Base-by-base conservation (phyloP, 2,329 filamentous ascomycete species). In the Cadophora luteo-olivacea region DNA sequence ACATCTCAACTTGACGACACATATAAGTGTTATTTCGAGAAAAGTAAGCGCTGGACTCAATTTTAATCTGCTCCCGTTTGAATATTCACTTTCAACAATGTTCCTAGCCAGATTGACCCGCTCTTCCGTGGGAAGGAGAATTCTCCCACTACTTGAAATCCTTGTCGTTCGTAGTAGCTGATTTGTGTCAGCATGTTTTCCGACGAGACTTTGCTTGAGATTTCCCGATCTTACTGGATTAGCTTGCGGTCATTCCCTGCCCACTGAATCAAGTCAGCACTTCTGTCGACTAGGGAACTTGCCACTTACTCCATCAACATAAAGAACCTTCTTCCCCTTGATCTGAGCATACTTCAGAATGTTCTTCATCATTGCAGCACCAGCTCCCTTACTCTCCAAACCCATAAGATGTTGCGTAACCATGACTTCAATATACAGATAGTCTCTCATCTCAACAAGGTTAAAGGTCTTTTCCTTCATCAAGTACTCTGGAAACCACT, bases 371-470 rank as follows among this genome's bases (percentile, higher is more conserved):
- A 61, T 19, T 2, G 38, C 38, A 9, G n/a, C 38, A n/a, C 60
- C 60, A 48, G 38, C 33, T 6, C 60, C 38, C 14, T 32, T 45
- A 9, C 41, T 19, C n/a, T 14, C 32, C 3, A 22, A 19, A 14
- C 41, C 41, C 22, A 38, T 49, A 14, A 38, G 38, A 32, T 62
- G 25, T 49, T 62, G 38, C 9, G 60, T 19, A 4, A 62, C 29
- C 60, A 62, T 62, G 25, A 62, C 60, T 49, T 49, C 60, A 8
- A 62, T 6, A 62, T 62, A 62, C 16, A 49, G 11, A n/a, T 29
- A 29, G 24, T 51, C 22, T 16, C 32, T 33, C 4, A n/a, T n/a
- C 5, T 38, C 54, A 19, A 8, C 54, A 51, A 62, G 4, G 6
- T 24, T 22, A 6, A 58, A 36, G 4, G 32, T 11, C 6, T 2